Conservation (phyloP, 108 stramenopile species). For the Pseudonitzschia delicatissima region DNA sequence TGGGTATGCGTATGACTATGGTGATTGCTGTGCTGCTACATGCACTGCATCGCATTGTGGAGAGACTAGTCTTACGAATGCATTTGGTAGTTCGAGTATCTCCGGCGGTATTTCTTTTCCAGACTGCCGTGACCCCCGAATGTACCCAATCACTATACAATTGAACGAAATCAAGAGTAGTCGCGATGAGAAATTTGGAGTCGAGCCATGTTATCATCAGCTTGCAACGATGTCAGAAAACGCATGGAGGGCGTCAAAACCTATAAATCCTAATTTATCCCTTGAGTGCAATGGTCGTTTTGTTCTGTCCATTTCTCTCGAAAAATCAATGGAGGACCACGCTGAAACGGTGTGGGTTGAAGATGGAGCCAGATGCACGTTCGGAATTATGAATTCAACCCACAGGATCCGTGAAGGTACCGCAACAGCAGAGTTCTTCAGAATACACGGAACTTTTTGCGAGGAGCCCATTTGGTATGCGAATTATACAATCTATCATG, state of each 20-base stretch:
- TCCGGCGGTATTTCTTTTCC: background rate
- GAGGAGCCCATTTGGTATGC: background rate
- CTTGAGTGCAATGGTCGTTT: background rate
- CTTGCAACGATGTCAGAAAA: background rate
- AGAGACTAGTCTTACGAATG: no score
- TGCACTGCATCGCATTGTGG: conserved; percentile 1
- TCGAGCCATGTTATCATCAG: background rate
- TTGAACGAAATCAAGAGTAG: background rate
- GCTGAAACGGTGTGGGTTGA: background rate
- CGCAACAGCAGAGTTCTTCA: no score
- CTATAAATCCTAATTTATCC: background rate
- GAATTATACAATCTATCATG: conserved; percentile 1
- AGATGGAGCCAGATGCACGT: background rate
- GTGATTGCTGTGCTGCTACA: conserved; percentile 11
- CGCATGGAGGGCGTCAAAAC: background rate
- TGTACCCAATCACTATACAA: conserved; percentile 5
- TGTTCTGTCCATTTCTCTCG: background rate
- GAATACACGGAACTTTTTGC: no score
- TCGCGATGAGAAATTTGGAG: background rate
- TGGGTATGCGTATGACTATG: background rate
- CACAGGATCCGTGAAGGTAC: background rate
- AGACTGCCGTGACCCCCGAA: background rate
- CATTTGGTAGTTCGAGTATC: background rate
- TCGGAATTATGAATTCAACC: background rate
- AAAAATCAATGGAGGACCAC: background rate